Evolutionary conservation across 805 yeast species (phyloP).

Genomic region (Cyberlindnera mississippiensis): DNA sequence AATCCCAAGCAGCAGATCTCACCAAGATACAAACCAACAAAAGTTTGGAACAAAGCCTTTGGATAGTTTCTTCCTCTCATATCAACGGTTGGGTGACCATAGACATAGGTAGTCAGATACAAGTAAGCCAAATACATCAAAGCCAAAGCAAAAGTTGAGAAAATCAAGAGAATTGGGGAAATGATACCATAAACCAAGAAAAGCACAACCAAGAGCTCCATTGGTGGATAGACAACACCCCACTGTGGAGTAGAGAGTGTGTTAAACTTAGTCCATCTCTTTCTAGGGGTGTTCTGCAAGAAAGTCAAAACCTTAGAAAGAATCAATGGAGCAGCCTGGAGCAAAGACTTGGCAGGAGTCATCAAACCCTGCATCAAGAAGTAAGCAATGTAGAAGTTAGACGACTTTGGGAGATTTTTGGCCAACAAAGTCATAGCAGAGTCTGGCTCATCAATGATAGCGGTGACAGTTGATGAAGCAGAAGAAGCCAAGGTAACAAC

Average conservation of each 20-base stretch:
- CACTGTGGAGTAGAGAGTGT: slow-evolving; percentile 64
- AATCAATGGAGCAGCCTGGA: slow-evolving; percentile 71
- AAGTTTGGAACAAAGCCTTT: slow-evolving; percentile 64
- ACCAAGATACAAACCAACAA: slow-evolving; percentile 67
- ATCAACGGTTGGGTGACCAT: slow-evolving; percentile 48
- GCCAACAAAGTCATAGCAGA: slow-evolving; percentile 75
- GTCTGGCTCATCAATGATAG: slow-evolving; percentile 61
- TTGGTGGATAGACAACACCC: slow-evolving; percentile 80
- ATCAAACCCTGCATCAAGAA: slow-evolving; percentile 79
- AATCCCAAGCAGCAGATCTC: slow-evolving; percentile 67
- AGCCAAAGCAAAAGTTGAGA: slow-evolving; percentile 54
- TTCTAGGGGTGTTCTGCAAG: slow-evolving; percentile 86
- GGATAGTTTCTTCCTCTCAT: slow-evolving; percentile 73
- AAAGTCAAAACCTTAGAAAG: slow-evolving; percentile 69
- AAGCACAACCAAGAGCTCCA: slow-evolving; percentile 71
- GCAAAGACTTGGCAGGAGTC: slow-evolving; percentile 67
- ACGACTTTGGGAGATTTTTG: slow-evolving; percentile 76
- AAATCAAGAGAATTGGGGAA: slow-evolving; percentile 67
- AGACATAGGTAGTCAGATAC: slow-evolving; percentile 62
- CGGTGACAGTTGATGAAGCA: slow-evolving; percentile 69
- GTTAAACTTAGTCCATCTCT: slow-evolving; percentile 78
- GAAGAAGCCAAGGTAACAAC: slow-evolving; percentile 83
- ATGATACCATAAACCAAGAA: slow-evolving; percentile 74
- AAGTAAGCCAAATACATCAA: slow-evolving; percentile 58
- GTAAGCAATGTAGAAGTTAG: slow-evolving; percentile 85